Conservation (phyloP, 495 filamentous ascomycete species). For the Ascobolus immersus region DNA sequence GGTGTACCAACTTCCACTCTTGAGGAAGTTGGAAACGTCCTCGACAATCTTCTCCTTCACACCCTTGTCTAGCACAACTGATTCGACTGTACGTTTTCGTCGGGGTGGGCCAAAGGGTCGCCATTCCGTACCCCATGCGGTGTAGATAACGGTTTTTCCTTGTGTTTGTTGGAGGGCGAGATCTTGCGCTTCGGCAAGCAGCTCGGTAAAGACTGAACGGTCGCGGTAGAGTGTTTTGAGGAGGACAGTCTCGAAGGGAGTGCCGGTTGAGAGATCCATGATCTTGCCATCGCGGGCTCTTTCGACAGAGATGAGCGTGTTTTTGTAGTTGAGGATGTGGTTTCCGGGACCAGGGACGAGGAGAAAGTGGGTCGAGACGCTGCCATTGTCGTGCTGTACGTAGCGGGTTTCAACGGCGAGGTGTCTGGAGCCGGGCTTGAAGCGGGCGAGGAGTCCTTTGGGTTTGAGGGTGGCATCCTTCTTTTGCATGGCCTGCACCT, state of each 20-base stretch:
- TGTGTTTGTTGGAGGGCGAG: constrained; percentile 52
- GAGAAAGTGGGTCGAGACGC: constrained; percentile 51
- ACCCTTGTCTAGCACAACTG: constrained; percentile 65
- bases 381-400: constrained; percentile 32
- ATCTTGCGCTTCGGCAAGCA: constrained; percentile 63
- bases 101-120: constrained; percentile 63
- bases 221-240: constrained; percentile 75
- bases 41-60: constrained; percentile 63
- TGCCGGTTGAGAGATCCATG: constrained; percentile 44
- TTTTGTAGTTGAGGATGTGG: constrained; percentile 63
- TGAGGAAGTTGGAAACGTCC: constrained; percentile 65
- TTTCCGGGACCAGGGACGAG: constrained; percentile 74
- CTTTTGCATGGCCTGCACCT: constrained; percentile 14
- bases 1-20: constrained; percentile 61
- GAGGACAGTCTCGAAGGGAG: constrained; percentile 82
- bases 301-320: constrained; percentile 62
- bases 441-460: constrained; percentile 27
- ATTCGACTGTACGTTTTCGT: constrained; percentile 63
- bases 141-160: constrained; percentile 88
- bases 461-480: constrained; percentile 20
- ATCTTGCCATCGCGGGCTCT: constrained; percentile 55
- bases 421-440: constrained; percentile 38
- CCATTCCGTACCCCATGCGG: constrained; percentile 57
- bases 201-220: constrained; percentile 57
- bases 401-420: constrained; percentile 43